Conservation (phyloP, 306 rosid species). For the Vigna mungo region DNA sequence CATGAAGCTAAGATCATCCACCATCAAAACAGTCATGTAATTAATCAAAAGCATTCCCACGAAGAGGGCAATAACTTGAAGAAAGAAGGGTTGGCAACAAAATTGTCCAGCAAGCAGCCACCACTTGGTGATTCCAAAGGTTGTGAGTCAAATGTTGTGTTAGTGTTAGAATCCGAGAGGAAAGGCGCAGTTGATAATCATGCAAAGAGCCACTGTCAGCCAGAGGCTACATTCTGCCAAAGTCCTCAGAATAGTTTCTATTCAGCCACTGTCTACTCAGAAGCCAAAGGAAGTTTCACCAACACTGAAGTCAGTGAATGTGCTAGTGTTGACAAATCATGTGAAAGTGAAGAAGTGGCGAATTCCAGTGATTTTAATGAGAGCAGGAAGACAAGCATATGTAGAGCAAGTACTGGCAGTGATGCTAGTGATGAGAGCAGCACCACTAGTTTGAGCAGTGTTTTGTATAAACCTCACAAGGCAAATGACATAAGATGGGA, state of each 20-base stretch:
- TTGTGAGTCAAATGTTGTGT: conserved; percentile 44
- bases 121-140: conserved; percentile 45
- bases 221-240: conserved; percentile 60
- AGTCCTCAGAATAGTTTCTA: conserved; percentile 88
- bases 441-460: conserved; percentile 74
- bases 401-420: conserved; percentile 87
- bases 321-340: conserved; percentile 72
- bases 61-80: conserved; percentile 40
- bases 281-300: conserved; percentile 91
- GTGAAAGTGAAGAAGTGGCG: conserved; percentile 62
- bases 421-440: conserved; percentile 92
- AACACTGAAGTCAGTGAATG: conserved; percentile 87
- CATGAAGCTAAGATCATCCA: conserved; percentile 53
- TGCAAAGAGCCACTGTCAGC: conserved; percentile 51
- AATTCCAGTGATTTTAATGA: conserved; percentile 67
- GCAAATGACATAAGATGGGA: conserved; percentile 95
- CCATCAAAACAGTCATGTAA: conserved; percentile 54
- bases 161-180: conserved; percentile 52
- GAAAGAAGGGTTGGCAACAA: conserved; percentile 52
- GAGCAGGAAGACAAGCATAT: conserved; percentile 87
- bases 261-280: conserved; percentile 76
- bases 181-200: conserved; percentile 52
- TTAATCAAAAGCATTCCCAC: conserved; percentile 54
- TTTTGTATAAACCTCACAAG: conserved; percentile 84
- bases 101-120: conserved; percentile 45